Base-by-base conservation (phyloP, 2,329 filamentous ascomycete species). In the Westerdykella aurantiaca region DNA sequence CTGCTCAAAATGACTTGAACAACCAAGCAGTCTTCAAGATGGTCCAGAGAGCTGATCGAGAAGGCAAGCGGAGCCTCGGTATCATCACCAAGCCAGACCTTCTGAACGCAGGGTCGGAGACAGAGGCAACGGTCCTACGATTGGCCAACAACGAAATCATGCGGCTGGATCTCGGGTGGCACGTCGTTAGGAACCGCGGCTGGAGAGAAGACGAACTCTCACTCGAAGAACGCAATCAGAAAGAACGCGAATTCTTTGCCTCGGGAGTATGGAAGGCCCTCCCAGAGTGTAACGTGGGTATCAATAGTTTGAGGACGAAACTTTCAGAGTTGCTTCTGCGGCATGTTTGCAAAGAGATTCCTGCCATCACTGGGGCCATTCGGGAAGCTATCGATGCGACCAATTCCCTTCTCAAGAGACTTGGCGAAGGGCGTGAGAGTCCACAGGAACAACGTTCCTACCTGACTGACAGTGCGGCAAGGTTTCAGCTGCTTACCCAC, bases 31-130 rank as follows among this genome's bases (percentile, higher is more conserved):
- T 50, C 11, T 44, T 53, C 34, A 42, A 21, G 10, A 25, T 42
- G 12, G 34, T 50, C 35, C 40, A 51, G 5, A 29, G 63, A 22
- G 48, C 64, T 38, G 69, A 73, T 49, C 60, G 61, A 0, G 42
- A 49, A 0, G 60, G 63, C 1, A 31, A 47, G 2, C 62, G 71
- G 0, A 73, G 69, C 1, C 51, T 75, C 12, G 71, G 71, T 0
- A 68, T 75, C 38, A 69, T 72, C 43, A 74, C 69, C 5, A 73
- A 71, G 39, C 68, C 67, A 9, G 72, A 74, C 49, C 53, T 40
- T 2, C 40, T 69, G 5, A 44, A 53, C 17, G 33, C 34, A 6
- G 61, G 57, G 1, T 63, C 61, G 10, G 50, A 56, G 46, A 55
- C 44, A 6, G 43, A 60, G 39, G 38, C 52, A 48, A 39, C 42